Evolutionary conservation across 2,329 filamentous ascomycete species (phyloP).

Genomic region (Trichoderma citrinoviride): DNA sequence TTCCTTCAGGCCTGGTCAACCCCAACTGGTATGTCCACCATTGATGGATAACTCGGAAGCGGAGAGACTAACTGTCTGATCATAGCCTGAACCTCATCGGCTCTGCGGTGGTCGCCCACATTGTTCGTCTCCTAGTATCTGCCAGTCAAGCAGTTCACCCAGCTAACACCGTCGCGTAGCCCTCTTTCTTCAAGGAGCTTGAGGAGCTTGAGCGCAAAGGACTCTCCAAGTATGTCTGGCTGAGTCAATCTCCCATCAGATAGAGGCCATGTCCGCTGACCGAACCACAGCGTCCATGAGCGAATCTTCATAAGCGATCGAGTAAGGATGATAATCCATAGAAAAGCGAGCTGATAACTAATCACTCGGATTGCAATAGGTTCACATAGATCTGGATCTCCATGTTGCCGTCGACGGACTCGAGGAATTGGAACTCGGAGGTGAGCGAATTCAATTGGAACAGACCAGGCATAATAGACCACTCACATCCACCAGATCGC

Average conservation of each 20-base stretch:
- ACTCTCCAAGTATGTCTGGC: slow-evolving; percentile 5
- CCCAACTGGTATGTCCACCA: slow-evolving; percentile 45
- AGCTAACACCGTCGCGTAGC: slow-evolving; percentile 55
- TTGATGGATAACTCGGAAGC: slow-evolving; percentile 3
- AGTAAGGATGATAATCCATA: slow-evolving; percentile 24
- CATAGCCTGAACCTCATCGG: slow-evolving; percentile 63
- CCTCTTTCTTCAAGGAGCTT: slow-evolving; percentile 44
- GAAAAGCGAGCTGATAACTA: no score
- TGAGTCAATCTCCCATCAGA: slow-evolving; percentile 23
- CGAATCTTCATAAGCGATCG: slow-evolving; percentile 63
- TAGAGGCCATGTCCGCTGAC: slow-evolving; percentile 33
- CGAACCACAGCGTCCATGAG: slow-evolving; percentile 35
- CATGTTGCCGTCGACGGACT: slow-evolving; percentile 68
- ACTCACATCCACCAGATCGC: slow-evolving; percentile 22
- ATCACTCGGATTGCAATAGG: no score
- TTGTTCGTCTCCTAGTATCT: slow-evolving; percentile 25
- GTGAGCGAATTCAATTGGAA: slow-evolving; percentile 7
- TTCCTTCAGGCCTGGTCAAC: slow-evolving; percentile 70
- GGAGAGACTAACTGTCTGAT: slow-evolving; percentile 32
- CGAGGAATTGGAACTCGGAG: slow-evolving; percentile 55
- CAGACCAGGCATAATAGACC: background rate
- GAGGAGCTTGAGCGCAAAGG: slow-evolving; percentile 37
- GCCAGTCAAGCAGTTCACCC: slow-evolving; percentile 54
- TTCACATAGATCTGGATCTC: slow-evolving; percentile 63
- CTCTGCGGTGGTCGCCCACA: slow-evolving; percentile 25